Conservation (phyloP, 257 asterid genomes). For the Solanum stenotomum region DNA sequence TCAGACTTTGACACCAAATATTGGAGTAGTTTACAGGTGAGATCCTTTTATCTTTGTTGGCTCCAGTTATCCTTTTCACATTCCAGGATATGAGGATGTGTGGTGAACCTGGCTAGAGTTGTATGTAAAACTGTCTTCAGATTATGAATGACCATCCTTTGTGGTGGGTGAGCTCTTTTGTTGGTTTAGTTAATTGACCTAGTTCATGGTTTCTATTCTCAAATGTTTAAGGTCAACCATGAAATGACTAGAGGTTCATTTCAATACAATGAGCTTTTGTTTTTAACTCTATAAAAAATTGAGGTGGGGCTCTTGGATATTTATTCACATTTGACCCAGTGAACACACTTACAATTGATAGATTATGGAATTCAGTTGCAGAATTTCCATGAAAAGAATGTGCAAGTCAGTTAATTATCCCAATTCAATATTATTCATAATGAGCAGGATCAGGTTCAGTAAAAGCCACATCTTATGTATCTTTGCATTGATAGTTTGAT, state of each 20-base stretch:
- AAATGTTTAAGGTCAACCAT: not conserved
- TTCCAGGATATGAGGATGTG: not conserved
- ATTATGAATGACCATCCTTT: not conserved
- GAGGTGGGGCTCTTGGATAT: not conserved
- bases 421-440: not conserved
- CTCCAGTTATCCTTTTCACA: not conserved
- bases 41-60: not conserved
- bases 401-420: not conserved
- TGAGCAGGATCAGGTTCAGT: not conserved
- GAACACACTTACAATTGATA: not conserved
- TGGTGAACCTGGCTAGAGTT: not conserved
- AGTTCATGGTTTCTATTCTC: not conserved
- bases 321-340: not conserved
- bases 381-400: not conserved
- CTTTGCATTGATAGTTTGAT: not conserved
- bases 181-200: not conserved
- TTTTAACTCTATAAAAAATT: not conserved
- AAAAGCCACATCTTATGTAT: not conserved
- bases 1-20: constrained; percentile 89
- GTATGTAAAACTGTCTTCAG: not conserved
- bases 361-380: not conserved
- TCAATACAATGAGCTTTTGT: not conserved
- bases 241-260: not conserved
- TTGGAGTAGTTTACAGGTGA: constrained; percentile 98
- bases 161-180: not conserved